Conservation (phyloP, 139 green algal species). For the Chlorella sp. region DNA sequence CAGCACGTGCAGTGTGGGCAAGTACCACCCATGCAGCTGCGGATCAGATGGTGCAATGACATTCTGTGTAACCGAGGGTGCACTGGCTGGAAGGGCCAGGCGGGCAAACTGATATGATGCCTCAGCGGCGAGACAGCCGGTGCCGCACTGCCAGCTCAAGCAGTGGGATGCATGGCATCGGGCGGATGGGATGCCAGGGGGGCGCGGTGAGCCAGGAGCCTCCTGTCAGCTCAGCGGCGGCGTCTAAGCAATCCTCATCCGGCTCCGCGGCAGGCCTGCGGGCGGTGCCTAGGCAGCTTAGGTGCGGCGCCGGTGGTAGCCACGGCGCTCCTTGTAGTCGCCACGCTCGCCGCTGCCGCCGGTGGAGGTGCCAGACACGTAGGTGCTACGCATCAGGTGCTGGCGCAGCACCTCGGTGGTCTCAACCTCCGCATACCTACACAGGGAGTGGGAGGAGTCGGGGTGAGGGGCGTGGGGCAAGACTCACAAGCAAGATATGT, state of each 20-base stretch:
- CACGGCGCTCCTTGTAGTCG: conserved; percentile 33
- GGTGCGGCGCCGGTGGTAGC: conserved; percentile 25
- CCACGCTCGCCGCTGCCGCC: neutral
- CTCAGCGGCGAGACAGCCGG: no score
- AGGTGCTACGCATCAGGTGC: conserved; percentile 31
- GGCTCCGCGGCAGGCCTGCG: neutral
- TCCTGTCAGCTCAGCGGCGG: no score
- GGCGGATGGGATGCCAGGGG: no score
- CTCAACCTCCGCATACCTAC: conserved; percentile 43
- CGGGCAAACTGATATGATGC: no score
- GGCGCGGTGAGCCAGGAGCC: neutral
- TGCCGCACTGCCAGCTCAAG: no score
- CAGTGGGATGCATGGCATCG: no score
- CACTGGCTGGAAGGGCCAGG: no score
- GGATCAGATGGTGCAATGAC: no score
- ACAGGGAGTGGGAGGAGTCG: neutral
- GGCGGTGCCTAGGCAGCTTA: neutral
- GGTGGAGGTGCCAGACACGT: conserved; percentile 14
- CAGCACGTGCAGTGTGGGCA: no score
- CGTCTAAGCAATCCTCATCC: no score
- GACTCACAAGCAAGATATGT: neutral
- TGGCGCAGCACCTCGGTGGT: conserved; percentile 38
- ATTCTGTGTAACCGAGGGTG: no score
- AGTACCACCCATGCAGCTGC: no score
- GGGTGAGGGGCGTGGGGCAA: neutral